Conservation (phyloP, 768 basidiomycete genomes). For the Amanita thiersii region DNA sequence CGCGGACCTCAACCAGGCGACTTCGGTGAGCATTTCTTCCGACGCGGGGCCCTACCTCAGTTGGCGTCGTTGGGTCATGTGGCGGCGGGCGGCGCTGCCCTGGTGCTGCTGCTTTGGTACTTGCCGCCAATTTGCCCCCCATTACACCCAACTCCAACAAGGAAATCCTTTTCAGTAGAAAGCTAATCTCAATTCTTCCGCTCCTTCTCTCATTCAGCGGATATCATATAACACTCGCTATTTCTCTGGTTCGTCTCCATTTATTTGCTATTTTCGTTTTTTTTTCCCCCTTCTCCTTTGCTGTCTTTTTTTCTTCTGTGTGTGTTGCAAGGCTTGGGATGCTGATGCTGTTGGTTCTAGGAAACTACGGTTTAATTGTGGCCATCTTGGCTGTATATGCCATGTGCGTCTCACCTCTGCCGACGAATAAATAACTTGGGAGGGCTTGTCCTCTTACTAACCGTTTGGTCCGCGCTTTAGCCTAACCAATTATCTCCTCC, state of each 20-base stretch:
- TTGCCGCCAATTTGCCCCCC: too few relatives aligned
- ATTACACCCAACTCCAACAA: too few relatives aligned
- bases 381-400: constrained; percentile 79
- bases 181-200: constrained; percentile 7
- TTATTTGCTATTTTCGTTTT: too few relatives aligned
- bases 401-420: constrained; percentile 37
- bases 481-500: constrained; percentile 73
- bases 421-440: too few relatives aligned
- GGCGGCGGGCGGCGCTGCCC: constrained; percentile 3
- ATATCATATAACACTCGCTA: constrained; percentile 94
- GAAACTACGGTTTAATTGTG: constrained; percentile 83
- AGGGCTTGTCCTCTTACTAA: too few relatives aligned
- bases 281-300: too few relatives aligned
- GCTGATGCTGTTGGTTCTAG: constrained; percentile 26
- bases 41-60: too few relatives aligned
- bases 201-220: constrained; percentile 37
- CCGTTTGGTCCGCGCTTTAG: constrained; percentile 25
- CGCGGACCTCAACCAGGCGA: constrained; percentile 72
- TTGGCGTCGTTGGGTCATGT: constrained; percentile 5
- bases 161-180: too few relatives aligned
- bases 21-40: constrained; percentile 45
- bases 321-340: constrained; percentile 1
- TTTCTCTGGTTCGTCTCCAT: constrained; percentile 52
- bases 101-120: neutral
- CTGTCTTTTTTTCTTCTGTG: too few relatives aligned